Evolutionary conservation across 73 alveolate genomes (phyloP).

Genomic region (Stentor roeselii): DNA sequence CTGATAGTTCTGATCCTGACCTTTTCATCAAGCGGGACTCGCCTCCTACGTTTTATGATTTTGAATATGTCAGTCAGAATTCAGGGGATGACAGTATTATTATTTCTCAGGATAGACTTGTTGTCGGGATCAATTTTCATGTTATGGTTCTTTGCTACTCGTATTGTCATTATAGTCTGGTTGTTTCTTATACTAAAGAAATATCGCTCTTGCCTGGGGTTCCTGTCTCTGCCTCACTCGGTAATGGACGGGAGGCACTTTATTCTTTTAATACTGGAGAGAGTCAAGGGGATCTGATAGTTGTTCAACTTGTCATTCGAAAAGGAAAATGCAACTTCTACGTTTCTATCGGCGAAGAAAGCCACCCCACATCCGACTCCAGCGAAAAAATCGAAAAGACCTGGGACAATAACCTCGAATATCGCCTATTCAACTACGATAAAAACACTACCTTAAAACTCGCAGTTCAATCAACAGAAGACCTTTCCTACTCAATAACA

Average conservation of each 20-base stretch:
- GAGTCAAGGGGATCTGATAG: too few relatives aligned
- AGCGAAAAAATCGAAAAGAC: background rate
- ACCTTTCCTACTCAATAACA: background rate
- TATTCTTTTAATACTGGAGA: too few relatives aligned
- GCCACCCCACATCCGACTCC: background rate
- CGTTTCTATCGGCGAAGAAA: background rate
- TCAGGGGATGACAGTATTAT: background rate
- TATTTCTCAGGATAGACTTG: background rate
- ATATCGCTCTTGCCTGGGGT: background rate
- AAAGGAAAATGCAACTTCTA: too few relatives aligned
- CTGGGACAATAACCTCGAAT: background rate
- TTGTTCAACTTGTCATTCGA: too few relatives aligned
- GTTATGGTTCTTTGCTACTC: background rate
- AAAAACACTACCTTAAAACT: too few relatives aligned
- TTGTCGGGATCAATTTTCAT: background rate
- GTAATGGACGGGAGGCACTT: background rate
- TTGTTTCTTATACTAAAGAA: background rate
- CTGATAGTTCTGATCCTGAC: slow-evolving; percentile 8
- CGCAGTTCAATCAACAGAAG: background rate
- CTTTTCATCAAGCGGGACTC: background rate
- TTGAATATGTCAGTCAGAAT: background rate
- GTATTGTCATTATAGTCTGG: background rate
- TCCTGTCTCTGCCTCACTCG: background rate
- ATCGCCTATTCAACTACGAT: too few relatives aligned
- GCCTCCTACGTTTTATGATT: background rate